A percentile compares a stretch with the other conserved stretches of the same genome.
Evolutionary conservation across 805 yeast genomes (phyloP).

Genomic region (Maudiozyma serrabonitensis): DNA sequence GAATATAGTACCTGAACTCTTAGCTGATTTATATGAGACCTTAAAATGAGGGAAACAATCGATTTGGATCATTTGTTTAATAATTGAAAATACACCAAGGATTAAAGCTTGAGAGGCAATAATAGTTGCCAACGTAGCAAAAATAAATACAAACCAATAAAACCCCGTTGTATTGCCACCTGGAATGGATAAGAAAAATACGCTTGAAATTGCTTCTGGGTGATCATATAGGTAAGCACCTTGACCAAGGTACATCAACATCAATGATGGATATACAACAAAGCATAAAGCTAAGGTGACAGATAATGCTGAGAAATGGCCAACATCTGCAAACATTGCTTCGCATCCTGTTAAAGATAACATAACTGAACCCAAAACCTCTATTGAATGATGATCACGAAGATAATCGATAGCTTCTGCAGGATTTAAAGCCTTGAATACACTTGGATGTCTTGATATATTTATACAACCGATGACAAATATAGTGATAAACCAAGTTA

Average conservation of each 20-base stretch:
- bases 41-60: neutral
- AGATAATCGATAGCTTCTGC: neutral
- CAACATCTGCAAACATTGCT: constrained; percentile 1
- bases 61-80: neutral
- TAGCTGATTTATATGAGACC: neutral
- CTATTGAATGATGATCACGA: neutral
- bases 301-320: neutral
- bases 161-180: neutral
- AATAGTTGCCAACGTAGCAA: neutral
- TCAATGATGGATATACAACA: neutral
- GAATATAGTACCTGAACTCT: neutral
- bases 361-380: neutral
- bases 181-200: neutral
- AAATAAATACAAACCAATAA: neutral
- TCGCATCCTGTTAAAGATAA: neutral
- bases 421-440: neutral
- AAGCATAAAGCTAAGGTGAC: neutral
- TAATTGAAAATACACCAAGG: neutral
- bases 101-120: neutral
- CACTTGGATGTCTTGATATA: neutral
- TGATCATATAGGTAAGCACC: neutral
- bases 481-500: neutral
- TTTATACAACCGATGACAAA: neutral
- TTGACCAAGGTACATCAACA: neutral
- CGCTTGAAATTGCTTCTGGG: neutral